Conservation (phyloP, 2,329 filamentous ascomycete genomes). For the Talaromyces sp. region DNA sequence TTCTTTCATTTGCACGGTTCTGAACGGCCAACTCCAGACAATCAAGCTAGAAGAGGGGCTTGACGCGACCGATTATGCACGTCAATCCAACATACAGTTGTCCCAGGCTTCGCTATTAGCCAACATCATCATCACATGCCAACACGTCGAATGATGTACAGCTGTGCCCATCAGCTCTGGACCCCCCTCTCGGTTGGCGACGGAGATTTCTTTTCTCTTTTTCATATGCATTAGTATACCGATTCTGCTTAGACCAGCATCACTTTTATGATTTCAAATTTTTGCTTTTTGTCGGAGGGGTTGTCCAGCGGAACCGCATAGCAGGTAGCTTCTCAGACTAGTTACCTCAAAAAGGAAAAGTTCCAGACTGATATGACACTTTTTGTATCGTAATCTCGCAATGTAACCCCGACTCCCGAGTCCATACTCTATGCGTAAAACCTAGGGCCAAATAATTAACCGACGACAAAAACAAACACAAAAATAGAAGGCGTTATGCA, state of each 20-base stretch:
- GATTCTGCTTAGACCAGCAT: slow-evolving; percentile 1
- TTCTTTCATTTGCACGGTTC: not conserved
- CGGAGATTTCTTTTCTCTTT: not conserved
- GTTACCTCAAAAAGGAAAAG: not conserved
- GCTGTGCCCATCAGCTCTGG: not conserved
- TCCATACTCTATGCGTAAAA: not conserved
- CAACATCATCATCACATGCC: slow-evolving; percentile 15
- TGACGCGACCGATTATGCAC: slow-evolving; percentile 13
- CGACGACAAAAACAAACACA: not conserved
- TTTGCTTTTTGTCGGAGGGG: slow-evolving; percentile 4
- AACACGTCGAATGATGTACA: not conserved
- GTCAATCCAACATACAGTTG: not conserved
- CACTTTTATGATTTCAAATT: not conserved
- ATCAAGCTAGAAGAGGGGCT: not conserved
- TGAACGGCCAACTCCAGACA: not conserved
- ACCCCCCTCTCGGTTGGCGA: not conserved
- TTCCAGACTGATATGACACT: not conserved
- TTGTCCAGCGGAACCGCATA: not conserved
- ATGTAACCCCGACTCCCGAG: not conserved
- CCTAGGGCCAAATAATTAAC: not conserved
- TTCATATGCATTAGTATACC: not conserved
- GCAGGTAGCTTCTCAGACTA: not conserved
- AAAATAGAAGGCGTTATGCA: slow-evolving; percentile 14
- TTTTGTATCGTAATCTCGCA: not conserved
- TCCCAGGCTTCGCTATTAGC: slow-evolving; percentile 1